These are phyloP conservation scores for Sparassis latifolia DNA, from an alignment of 1,284 basidiomycete species.

Conservation along the genomic window DNA sequence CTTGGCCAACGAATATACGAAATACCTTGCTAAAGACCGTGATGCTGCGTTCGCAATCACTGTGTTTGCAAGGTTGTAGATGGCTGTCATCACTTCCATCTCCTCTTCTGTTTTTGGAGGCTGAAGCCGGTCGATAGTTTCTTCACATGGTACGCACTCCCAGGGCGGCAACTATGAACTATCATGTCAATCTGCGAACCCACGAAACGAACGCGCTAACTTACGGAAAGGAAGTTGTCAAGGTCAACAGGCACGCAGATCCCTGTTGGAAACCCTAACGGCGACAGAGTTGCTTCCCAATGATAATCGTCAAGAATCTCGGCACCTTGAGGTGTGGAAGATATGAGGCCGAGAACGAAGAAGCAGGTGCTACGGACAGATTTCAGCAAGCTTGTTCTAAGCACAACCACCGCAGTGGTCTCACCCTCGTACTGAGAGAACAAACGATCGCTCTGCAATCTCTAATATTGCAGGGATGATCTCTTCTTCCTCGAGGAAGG, in stretches of 20 bases:
- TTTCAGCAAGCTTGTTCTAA: slow-evolving; percentile 3
- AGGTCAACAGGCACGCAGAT: slow-evolving; percentile 85
- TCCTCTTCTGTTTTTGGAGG: slow-evolving; percentile 70
- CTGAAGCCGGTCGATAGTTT: slow-evolving; percentile 46
- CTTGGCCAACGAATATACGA: neutral
- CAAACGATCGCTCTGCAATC: slow-evolving; percentile 84
- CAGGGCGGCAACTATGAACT: slow-evolving; percentile 70
- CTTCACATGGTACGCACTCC: slow-evolving; percentile 43
- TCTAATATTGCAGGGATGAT: slow-evolving; percentile 86
- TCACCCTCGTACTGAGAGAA: slow-evolving; percentile 91
- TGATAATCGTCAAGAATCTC: slow-evolving; percentile 86
- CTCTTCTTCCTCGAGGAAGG: slow-evolving; percentile 92
- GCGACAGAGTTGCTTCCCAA: slow-evolving; percentile 88
- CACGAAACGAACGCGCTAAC: neutral
- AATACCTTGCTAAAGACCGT: slow-evolving; percentile 74
- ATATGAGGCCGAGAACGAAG: slow-evolving; percentile 85
- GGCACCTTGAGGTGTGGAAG: slow-evolving; percentile 67
- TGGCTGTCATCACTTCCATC: slow-evolving; percentile 82
- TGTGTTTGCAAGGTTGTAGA: slow-evolving; percentile 93
- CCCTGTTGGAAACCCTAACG: slow-evolving; percentile 85
- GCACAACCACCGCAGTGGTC: slow-evolving; percentile 17
- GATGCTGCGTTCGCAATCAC: slow-evolving; percentile 94
- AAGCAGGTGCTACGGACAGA: slow-evolving; percentile 75
- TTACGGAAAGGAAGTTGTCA: slow-evolving; percentile 65
- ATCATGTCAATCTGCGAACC: neutral